These are phyloP conservation scores for Ilyonectria robusta DNA, from an alignment of 2,329 filamentous ascomycete species.

Conservation along the genomic window DNA sequence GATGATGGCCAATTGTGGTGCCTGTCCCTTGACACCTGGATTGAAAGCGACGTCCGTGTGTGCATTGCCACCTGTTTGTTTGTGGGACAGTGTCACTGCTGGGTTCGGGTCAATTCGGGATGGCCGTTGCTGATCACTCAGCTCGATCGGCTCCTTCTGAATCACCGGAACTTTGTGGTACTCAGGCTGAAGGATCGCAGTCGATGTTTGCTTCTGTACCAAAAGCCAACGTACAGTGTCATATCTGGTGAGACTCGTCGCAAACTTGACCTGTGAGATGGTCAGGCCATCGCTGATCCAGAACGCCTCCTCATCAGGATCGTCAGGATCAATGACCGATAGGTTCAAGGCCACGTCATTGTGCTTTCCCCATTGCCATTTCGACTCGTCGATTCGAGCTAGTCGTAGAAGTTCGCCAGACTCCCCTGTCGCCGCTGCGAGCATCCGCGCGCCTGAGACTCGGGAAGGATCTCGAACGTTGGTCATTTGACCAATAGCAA, in stretches of 20 bases:
- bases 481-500: slow-evolving; percentile 70
- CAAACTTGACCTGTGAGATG: slow-evolving; percentile 67
- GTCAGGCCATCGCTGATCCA: slow-evolving; percentile 69
- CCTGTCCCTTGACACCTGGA: slow-evolving; percentile 59
- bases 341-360: slow-evolving; percentile 63
- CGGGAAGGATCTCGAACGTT: slow-evolving; percentile 53
- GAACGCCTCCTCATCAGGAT: slow-evolving; percentile 62
- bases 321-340: slow-evolving; percentile 57
- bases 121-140: slow-evolving; percentile 46
- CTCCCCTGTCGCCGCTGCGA: slow-evolving; percentile 68
- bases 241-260: slow-evolving; percentile 54
- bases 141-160: slow-evolving; percentile 28
- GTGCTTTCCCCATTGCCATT: slow-evolving; percentile 68
- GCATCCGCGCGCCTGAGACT: slow-evolving; percentile 51
- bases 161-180: slow-evolving; percentile 58
- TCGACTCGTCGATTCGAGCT: slow-evolving; percentile 63
- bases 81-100: slow-evolving; percentile 65
- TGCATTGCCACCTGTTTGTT: slow-evolving; percentile 66
- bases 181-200: slow-evolving; percentile 66
- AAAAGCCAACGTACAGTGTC: slow-evolving; percentile 65
- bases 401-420: slow-evolving; percentile 72
- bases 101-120: slow-evolving; percentile 71
- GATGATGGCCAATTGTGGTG: slow-evolving; percentile 76
- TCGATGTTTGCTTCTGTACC: slow-evolving; percentile 67
- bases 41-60: slow-evolving; percentile 78